Evolutionary conservation across 805 yeast species (phyloP).

Genomic region (Osmozyma mogii): DNA sequence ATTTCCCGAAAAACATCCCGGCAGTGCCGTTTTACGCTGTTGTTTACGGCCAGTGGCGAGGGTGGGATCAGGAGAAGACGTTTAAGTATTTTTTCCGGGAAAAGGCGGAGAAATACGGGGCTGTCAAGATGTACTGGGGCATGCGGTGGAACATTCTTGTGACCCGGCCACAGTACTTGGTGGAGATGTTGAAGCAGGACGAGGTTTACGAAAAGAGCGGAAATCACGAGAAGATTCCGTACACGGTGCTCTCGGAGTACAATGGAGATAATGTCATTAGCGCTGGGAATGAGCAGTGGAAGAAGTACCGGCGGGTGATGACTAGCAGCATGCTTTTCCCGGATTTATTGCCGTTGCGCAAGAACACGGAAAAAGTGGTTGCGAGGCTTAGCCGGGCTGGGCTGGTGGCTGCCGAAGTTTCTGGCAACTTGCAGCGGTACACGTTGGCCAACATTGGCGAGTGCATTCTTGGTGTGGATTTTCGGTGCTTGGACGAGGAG

Average conservation of each 20-base stretch:
- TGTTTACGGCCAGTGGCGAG: slow-evolving; percentile 35
- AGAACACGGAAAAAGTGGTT: slow-evolving; percentile 31
- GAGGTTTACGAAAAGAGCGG: slow-evolving; percentile 50
- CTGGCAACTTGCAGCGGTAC: slow-evolving; percentile 39
- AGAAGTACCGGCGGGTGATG: slow-evolving; percentile 35
- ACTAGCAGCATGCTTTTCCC: slow-evolving; percentile 47
- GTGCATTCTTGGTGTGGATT: slow-evolving; percentile 42
- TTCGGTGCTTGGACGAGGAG: slow-evolving; percentile 27
- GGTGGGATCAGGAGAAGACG: slow-evolving; percentile 42
- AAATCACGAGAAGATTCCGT: slow-evolving; percentile 50
- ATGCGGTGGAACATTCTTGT: slow-evolving; percentile 55
- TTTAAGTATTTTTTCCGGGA: slow-evolving; percentile 35
- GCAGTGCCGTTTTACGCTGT: slow-evolving; percentile 56
- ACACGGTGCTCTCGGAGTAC: slow-evolving; percentile 44
- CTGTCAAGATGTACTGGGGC: slow-evolving; percentile 52
- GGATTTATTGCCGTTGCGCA: slow-evolving; percentile 25
- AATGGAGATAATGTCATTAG: slow-evolving; percentile 58
- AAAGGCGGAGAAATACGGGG: slow-evolving; percentile 44
- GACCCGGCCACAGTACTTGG: slow-evolving; percentile 38
- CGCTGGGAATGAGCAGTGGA: slow-evolving; percentile 50
- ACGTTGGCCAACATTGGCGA: slow-evolving; percentile 44
- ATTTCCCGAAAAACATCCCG: slow-evolving; percentile 47
- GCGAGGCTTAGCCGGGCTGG: background rate
- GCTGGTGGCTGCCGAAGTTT: slow-evolving; percentile 12
- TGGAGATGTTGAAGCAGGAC: slow-evolving; percentile 42